These are phyloP conservation scores for Athelia psychrophila DNA, from an alignment of 1,284 basidiomycete genomes.

Conservation along the genomic window DNA sequence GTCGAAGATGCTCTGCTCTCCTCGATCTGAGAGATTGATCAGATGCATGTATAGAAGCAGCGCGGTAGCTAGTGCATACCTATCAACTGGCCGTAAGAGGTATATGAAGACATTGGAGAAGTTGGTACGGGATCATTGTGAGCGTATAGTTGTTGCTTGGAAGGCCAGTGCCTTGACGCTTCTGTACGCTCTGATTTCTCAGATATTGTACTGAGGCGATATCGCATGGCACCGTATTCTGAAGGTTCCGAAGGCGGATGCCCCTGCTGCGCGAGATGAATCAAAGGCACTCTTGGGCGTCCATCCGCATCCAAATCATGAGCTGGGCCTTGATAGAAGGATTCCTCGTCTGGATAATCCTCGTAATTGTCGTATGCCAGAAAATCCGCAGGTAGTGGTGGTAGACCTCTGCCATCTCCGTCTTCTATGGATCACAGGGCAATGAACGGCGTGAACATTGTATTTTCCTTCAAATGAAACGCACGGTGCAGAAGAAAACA, in stretches of 20 bases:
- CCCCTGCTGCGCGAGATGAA: conserved; percentile 52
- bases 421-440: not conserved
- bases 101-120: conserved; percentile 40
- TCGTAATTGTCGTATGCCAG: not conserved
- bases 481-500: not conserved
- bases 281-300: conserved; percentile 50
- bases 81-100: conserved; percentile 63
- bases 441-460: not conserved
- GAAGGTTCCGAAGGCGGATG: conserved; percentile 20
- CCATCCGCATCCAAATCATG: conserved; percentile 19
- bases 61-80: conserved; percentile 34
- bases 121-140: conserved; percentile 36
- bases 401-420: not conserved
- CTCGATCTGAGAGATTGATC: not conserved
- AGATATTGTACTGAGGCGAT: conserved; percentile 56
- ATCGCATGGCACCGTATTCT: conserved; percentile 17
- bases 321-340: conserved; percentile 15
- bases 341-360: conserved; percentile 2
- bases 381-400: not conserved
- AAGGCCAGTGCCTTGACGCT: conserved; percentile 43
- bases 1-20: conserved; percentile 1
- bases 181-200: conserved; percentile 66
- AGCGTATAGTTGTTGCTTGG: conserved; percentile 32
- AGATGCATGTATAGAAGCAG: not conserved
- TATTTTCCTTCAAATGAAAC: not conserved